phyloP scores from a whole-genome alignment of 495 filamentous ascomycete species.

The Penicillium antarcticum region DNA sequence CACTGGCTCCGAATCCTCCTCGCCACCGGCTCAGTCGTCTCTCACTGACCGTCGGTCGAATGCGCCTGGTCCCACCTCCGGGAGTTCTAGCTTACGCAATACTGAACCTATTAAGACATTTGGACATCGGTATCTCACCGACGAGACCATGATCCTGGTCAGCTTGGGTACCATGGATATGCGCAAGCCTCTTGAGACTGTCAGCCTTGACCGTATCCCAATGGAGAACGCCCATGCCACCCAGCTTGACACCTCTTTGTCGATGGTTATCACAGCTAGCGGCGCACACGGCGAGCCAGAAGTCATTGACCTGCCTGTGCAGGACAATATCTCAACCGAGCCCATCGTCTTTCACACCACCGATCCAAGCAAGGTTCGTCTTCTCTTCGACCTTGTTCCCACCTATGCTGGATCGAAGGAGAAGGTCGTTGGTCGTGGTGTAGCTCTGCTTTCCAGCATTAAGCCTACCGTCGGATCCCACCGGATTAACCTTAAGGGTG shows the following conservation, averaged over 20 bases:
- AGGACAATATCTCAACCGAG: constrained; percentile 89
- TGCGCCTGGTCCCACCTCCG: constrained; percentile 29
- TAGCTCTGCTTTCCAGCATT: constrained; percentile 82
- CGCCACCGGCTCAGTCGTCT: constrained; percentile 45
- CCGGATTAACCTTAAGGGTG: constrained; percentile 86
- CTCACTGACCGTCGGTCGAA: constrained; percentile 54
- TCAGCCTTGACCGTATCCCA: constrained; percentile 86
- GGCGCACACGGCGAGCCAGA: constrained; percentile 83
- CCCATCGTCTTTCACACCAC: constrained; percentile 82
- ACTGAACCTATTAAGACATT: constrained; percentile 87
- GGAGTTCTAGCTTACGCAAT: constrained; percentile 34
- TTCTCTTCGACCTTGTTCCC: constrained; percentile 95
- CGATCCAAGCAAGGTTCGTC: constrained; percentile 76
- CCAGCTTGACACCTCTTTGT: constrained; percentile 89
- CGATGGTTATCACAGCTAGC: constrained; percentile 84
- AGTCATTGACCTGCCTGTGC: constrained; percentile 86
- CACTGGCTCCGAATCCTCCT: constrained; percentile 40
- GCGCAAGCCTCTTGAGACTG: constrained; percentile 73
- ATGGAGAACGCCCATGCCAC: constrained; percentile 84
- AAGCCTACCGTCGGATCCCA: constrained; percentile 75
- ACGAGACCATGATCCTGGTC: constrained; percentile 85
- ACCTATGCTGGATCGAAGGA: constrained; percentile 92
- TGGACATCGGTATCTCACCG: constrained; percentile 90
- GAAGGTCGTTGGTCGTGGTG: constrained; percentile 83
- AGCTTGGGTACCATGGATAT: constrained; percentile 93